phyloP scores from a whole-genome alignment of 2,329 filamentous ascomycete genomes.

The Claviceps fusiformis region DNA sequence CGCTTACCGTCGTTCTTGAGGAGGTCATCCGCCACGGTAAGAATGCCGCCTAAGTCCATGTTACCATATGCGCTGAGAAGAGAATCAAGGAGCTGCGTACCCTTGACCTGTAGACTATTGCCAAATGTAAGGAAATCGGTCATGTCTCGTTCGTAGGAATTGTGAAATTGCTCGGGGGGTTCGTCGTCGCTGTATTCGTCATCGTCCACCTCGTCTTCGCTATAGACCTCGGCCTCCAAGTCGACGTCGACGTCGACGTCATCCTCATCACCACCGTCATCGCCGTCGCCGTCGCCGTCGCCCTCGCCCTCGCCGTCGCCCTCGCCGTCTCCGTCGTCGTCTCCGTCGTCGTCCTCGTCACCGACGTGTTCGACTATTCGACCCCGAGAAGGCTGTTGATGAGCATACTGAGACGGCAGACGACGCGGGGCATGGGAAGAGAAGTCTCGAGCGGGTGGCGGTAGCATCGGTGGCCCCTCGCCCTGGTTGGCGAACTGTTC shows the following conservation, averaged over 20 bases:
- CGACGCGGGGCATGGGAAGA: constrained; percentile 45
- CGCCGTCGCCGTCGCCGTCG: constrained; percentile 42
- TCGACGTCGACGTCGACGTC: constrained; percentile 43
- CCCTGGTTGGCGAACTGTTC: constrained; percentile 91
- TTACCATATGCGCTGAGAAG: constrained; percentile 31
- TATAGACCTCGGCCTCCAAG: constrained; percentile 37
- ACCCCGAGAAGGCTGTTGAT: constrained; percentile 59
- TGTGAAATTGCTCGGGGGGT: constrained; percentile 54
- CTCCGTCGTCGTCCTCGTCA: constrained; percentile 42
- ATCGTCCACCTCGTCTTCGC: constrained; percentile 40
- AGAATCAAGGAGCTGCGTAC: constrained; percentile 38
- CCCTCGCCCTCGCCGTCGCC: neutral
- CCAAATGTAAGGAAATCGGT: constrained; percentile 95
- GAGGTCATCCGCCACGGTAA: constrained; percentile 95
- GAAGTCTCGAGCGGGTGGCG: constrained; percentile 43
- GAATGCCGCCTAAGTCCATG: constrained; percentile 68
- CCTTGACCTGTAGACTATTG: constrained; percentile 90
- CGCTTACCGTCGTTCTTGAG: constrained; percentile 98
- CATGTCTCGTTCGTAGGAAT: constrained; percentile 48
- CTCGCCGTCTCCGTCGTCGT: constrained; percentile 22
- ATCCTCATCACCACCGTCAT: constrained; percentile 40
- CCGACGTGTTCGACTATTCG: constrained; percentile 57
- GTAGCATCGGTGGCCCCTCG: constrained; percentile 43
- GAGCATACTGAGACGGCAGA: constrained; percentile 42
- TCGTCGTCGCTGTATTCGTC: constrained; percentile 55